Evolutionary conservation across 805 yeast species (phyloP), one percentile per base, ranked within the genome.

Genomic region (Kodamaea restingae): DNA sequence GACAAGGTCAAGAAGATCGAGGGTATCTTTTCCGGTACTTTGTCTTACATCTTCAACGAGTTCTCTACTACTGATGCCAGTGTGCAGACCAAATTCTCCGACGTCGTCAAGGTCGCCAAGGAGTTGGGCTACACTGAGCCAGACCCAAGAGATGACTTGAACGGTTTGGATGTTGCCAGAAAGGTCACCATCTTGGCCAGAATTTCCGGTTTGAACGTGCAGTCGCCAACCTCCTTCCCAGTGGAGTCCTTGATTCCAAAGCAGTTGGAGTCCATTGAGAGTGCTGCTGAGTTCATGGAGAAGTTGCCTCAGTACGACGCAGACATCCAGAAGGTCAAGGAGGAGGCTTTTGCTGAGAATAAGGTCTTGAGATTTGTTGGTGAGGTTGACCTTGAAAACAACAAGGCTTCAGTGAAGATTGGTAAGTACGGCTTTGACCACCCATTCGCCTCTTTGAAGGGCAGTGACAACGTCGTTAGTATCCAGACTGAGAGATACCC

Each of bases 121-220:
- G 66, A 80, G 38, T 72, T 88, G 49, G 99, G 99, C 37, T 93
- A 88, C 76, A 91, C 97, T 30, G 98, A 93, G 68, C 99, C 99
- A 36, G 99, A 93, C 63, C 98, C 99, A 64, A 83, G 99, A 68
- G 99, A 93, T 63, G 99, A 93, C 61, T 78, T 93, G 64, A 93
- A 91, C 63, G 99, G 99, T 39, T 75, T 93, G 60, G 99, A 93
- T 59, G 96, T 93, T 45, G 99, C 99, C 32, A 84, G 99, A 76
- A 93, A 93, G 65, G 96, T 93, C 21, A 88, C 98, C 18, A 93
- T 93, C 49, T 76, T 93, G 47, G 95, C 96, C 34, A 84, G 99
- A 73, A 76, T 93, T 39, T 75, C 96, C 11, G 98, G 98, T 2
- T 75, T 84, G 39, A 69, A 78, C 43, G 86, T 93, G 27, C 84